Percentiles rank a stretch among this genome's conserved stretches.
phyloP scores from a whole-genome alignment of 2,329 filamentous ascomycete species.

The Didymella lethalis region DNA sequence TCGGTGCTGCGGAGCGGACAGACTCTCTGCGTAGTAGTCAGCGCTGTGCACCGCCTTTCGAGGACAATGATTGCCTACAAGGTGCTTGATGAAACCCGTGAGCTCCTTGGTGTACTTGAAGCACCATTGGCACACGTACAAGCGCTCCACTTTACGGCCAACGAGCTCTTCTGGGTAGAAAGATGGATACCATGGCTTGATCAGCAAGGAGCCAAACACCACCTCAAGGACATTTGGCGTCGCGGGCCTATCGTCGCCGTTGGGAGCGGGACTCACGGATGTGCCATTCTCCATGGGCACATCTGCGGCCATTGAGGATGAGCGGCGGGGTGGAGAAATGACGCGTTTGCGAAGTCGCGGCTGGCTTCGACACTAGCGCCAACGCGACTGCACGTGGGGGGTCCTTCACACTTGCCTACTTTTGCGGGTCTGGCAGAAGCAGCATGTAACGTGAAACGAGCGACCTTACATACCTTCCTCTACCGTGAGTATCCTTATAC shows the following conservation, averaged over 20 bases:
- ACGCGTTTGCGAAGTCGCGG: conserved; percentile 9
- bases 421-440: too few species aligned
- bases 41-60: background rate
- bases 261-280: conserved; percentile 14
- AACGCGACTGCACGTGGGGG: conserved; percentile 13
- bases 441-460: background rate
- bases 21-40: conserved; percentile 49
- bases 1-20: conserved; percentile 52
- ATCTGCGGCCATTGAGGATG: conserved; percentile 19
- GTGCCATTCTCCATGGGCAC: conserved; percentile 21
- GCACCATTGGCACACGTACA: conserved; percentile 91
- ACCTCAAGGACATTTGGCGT: conserved; percentile 83
- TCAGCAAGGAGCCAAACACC: conserved; percentile 81
- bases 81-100: conserved; percentile 57
- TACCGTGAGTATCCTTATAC: background rate
- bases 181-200: conserved; percentile 91
- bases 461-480: background rate
- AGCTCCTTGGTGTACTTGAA: conserved; percentile 83
- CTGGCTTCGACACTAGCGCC: conserved; percentile 6
- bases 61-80: conserved; percentile 26
- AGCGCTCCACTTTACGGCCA: conserved; percentile 56
- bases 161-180: conserved; percentile 77
- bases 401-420: background rate
- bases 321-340: conserved; percentile 9
- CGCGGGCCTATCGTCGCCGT: conserved; percentile 24